Percentiles rank a stretch among this genome's conserved stretches.
phyloP scores from a whole-genome alignment of 164 flowering plant genomes.

The Taxillus chinensis region DNA sequence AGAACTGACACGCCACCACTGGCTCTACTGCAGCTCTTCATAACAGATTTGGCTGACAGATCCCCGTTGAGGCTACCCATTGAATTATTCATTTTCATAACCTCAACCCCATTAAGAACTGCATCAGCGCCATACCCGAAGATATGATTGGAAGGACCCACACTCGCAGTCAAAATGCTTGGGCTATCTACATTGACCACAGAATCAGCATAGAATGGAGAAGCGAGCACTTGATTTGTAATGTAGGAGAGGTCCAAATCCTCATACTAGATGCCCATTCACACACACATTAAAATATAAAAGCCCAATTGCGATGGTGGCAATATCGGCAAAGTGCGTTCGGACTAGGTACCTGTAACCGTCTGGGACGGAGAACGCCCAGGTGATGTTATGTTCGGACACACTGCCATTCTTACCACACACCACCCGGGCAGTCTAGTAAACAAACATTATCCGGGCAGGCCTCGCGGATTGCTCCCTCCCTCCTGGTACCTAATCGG shows the following conservation, averaged over 20 bases:
- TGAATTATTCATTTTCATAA: slow-evolving; percentile 70
- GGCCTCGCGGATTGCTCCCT: slow-evolving; percentile 54
- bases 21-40: slow-evolving; percentile 27
- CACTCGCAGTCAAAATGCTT: slow-evolving; percentile 36
- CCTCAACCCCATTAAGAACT: slow-evolving; percentile 79
- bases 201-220: slow-evolving; percentile 77
- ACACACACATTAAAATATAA: slow-evolving; percentile 70
- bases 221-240: slow-evolving; percentile 30
- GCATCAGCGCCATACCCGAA: slow-evolving; percentile 34
- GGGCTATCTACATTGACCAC: slow-evolving; percentile 34
- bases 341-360: slow-evolving; percentile 63
- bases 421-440: slow-evolving; percentile 44
- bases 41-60: slow-evolving; percentile 24
- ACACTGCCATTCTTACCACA: slow-evolving; percentile 22
- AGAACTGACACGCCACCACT: slow-evolving; percentile 26
- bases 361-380: slow-evolving; percentile 49
- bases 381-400: slow-evolving; percentile 45
- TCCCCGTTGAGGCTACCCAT: slow-evolving; percentile 60
- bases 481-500: slow-evolving; percentile 38
- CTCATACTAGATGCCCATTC: slow-evolving; percentile 48
- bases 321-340: slow-evolving; percentile 85
- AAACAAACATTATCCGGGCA: slow-evolving; percentile 61
- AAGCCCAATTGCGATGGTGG: slow-evolving; percentile 41
- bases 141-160: slow-evolving; percentile 61
- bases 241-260: slow-evolving; percentile 45